Evolutionary conservation across 495 filamentous ascomycete genomes (phyloP), one percentile per base, ranked within the genome.

Genomic region (Penicillium goetzii): DNA sequence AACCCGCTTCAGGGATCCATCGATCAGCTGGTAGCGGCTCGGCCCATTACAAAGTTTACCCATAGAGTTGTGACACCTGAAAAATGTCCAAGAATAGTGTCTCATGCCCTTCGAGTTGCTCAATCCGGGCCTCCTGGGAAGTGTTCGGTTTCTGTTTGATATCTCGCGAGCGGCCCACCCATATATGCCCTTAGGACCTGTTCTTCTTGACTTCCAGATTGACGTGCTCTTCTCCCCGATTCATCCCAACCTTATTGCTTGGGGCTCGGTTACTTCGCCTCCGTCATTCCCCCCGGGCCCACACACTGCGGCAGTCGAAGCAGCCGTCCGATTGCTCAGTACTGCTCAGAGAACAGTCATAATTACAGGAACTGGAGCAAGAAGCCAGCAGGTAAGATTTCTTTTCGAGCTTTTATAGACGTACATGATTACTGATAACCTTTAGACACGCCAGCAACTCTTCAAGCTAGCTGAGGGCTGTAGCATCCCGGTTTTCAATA

Each of bases 1-100:
- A 75, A 75, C 34, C 64, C 70, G 1, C 70, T 75, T 7, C 72
- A 75, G 36, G 72, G 72, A 0, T 64, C 58, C 0, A 70, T 75
- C 26, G 72, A 75, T 53, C 72, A 73, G 47, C 61, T 73, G 19
- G 63, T 73, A 12, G 72, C 58, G 4, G 64, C 68, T 1, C 40
- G 61, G 4, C 68, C 70, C 1, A 43, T 75, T 3, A 73, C 67
- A 1, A 75, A 75, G 56, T 75, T 75, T 52, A 67, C 70, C 3
- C 70, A 75, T 58, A 65, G 72, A 4, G 64, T 75, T 57, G 62
- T 67, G 8, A 57, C 53, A 8, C 56, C 72, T 3, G 72, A 75
- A 50, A 70, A 75, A 55, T 62, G 57, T 50, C 72, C 70, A 23
- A 45, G 72, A 34, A 64, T 75, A 19, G 51, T 75, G 12, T 65